Evolutionary conservation across 2,329 filamentous ascomycete species (phyloP).

Genomic region (Dactylellina cionopaga): DNA sequence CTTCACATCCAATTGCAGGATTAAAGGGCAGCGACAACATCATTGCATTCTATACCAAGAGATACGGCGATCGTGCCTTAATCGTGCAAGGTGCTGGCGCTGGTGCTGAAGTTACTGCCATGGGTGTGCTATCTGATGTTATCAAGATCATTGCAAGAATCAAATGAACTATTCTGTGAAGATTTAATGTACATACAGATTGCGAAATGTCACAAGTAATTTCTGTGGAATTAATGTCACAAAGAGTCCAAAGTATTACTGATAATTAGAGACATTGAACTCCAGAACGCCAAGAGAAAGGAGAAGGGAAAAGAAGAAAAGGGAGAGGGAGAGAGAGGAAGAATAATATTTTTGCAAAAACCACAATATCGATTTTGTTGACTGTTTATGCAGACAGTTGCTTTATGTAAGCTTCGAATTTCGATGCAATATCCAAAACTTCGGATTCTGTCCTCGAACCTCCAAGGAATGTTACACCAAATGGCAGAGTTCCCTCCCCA

Average conservation of each 20-base stretch:
- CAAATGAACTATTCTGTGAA: constrained; percentile 8
- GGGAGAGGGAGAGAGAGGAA: too few species aligned
- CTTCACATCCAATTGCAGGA: constrained; percentile 76
- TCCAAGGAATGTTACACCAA: constrained; percentile 63
- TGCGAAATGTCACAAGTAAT: background rate
- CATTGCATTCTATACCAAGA: constrained; percentile 96
- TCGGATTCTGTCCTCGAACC: constrained; percentile 61
- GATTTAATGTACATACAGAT: constrained; percentile 34
- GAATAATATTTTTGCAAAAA: background rate
- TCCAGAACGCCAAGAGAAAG: constrained; percentile 15
- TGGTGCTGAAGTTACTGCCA: constrained; percentile 93
- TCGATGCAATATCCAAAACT: constrained; percentile 59
- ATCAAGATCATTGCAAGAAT: constrained; percentile 73
- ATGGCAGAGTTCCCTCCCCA: constrained; percentile 59
- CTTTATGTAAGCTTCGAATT: constrained; percentile 56
- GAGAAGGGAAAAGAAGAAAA: background rate
- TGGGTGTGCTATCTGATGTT: constrained; percentile 94
- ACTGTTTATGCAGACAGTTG: constrained; percentile 6
- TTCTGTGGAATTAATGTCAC: background rate
- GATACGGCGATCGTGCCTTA: constrained; percentile 88
- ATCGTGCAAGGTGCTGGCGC: constrained; percentile 93
- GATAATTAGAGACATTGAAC: constrained; percentile 1
- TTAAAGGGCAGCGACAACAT: constrained; percentile 99
- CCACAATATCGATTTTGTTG: background rate
- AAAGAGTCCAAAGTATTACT: background rate